phyloP scores from a whole-genome alignment of 257 asterid genomes.

The Gentiana macrophylla region DNA sequence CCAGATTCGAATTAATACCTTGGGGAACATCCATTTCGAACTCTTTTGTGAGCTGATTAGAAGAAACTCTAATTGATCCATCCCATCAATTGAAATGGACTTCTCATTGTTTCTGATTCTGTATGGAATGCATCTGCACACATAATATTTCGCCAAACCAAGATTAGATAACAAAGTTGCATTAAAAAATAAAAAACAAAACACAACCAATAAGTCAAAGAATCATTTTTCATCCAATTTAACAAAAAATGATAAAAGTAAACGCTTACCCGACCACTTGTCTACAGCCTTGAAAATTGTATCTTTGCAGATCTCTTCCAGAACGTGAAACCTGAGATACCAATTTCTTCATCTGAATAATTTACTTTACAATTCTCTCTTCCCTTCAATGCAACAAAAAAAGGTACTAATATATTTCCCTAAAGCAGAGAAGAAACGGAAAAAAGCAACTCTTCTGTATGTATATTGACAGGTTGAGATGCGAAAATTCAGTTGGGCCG shows the following conservation, averaged over 20 bases:
- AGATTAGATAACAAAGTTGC: not conserved
- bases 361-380: not conserved
- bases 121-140: conserved; percentile 81
- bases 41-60: conserved; percentile 87
- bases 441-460: not conserved
- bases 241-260: not conserved
- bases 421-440: not conserved
- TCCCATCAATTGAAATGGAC: conserved; percentile 22
- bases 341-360: conserved; percentile 21
- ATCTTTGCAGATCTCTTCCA: conserved; percentile 38
- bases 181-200: not conserved
- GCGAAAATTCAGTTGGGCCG: conserved; percentile 9
- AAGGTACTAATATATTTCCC: not conserved
- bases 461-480: not conserved
- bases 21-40: conserved; percentile 85
- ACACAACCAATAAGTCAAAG: not conserved
- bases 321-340: conserved; percentile 30
- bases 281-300: conserved; percentile 29
- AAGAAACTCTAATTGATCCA: conserved; percentile 71
- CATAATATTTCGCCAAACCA: not conserved
- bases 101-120: conserved; percentile 33
- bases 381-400: not conserved
- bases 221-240: not conserved
- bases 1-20: conserved; percentile 32
- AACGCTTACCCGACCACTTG: conserved; percentile 43